phyloP scores from a whole-genome alignment of 371 early-diverging fungal genomes.

The Mortierella sp. region DNA sequence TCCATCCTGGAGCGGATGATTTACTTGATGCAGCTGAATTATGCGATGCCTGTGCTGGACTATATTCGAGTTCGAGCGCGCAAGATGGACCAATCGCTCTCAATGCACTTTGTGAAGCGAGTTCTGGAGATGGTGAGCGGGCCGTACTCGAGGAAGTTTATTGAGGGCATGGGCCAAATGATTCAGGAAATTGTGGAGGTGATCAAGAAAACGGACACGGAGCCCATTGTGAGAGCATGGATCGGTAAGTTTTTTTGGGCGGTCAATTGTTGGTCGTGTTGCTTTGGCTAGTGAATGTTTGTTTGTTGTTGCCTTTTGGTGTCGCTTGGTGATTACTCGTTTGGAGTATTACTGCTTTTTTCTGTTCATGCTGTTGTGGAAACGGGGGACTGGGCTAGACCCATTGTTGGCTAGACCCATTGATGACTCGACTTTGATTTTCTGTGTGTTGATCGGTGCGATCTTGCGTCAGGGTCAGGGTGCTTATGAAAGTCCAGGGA shows the following conservation, averaged over 20 bases:
- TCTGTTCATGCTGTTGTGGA: neutral
- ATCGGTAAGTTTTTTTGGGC: conserved; percentile 56
- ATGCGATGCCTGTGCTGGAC: conserved; percentile 69
- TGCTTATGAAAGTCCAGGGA: conserved; percentile 4
- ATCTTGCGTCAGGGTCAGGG: neutral
- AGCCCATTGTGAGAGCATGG: conserved; percentile 59
- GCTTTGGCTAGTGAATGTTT: conserved; percentile 2
- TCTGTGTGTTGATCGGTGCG: neutral
- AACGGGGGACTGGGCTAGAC: neutral
- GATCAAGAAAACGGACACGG: conserved; percentile 62
- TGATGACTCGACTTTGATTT: conserved; percentile 11
- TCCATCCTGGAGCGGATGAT: conserved; percentile 76
- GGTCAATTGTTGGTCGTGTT: conserved; percentile 11
- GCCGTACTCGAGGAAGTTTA: conserved; percentile 64
- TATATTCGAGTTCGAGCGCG: conserved; percentile 63
- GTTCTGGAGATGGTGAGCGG: conserved; percentile 63
- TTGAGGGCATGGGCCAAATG: conserved; percentile 62
- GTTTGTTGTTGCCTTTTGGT: conserved; percentile 8
- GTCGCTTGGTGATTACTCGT: neutral
- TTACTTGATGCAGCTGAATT: conserved; percentile 72
- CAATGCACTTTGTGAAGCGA: conserved; percentile 68
- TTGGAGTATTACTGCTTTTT: neutral
- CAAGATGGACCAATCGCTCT: conserved; percentile 70
- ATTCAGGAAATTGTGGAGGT: conserved; percentile 61
- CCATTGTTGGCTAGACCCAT: neutral